A percentile compares a stretch with the other conserved stretches of the same genome.
phyloP scores from a whole-genome alignment of 345 rosid species.

The sweet orange (Citrus sinensis) region DNA sequence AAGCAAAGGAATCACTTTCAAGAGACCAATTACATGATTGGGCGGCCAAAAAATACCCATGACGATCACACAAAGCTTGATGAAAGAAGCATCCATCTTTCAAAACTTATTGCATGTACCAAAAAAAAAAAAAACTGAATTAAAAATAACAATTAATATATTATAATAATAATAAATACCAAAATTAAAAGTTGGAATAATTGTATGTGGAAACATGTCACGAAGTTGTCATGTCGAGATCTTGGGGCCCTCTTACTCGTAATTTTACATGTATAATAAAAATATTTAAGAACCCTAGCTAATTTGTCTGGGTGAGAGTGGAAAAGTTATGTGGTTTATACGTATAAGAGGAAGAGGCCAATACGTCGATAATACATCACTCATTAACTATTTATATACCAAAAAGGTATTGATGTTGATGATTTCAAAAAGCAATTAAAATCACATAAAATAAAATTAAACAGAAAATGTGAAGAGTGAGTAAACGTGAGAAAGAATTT shows the following conservation, averaged over 20 bases:
- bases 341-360: constrained; percentile 16
- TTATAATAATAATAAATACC: no score
- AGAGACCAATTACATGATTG: constrained; percentile 35
- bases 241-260: background rate
- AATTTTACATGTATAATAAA: background rate
- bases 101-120: background rate
- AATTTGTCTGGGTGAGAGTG: background rate
- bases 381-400: background rate
- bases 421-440: background rate
- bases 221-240: constrained; percentile 13
- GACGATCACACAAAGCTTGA: constrained; percentile 1
- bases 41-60: constrained; percentile 23
- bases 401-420: constrained; percentile 32
- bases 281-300: background rate
- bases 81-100: constrained; percentile 18
- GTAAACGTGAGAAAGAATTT: background rate
- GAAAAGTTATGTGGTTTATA: constrained; percentile 16
- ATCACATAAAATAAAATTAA: background rate
- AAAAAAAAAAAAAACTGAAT: background rate
- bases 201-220: constrained; percentile 3
- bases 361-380: constrained; percentile 5
- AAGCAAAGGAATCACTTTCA: constrained; percentile 55
- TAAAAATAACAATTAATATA: background rate
- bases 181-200: no score
- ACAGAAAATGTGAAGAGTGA: background rate